phyloP scores from a whole-genome alignment of 805 yeast genomes.

The Teunomyces kruisii region DNA sequence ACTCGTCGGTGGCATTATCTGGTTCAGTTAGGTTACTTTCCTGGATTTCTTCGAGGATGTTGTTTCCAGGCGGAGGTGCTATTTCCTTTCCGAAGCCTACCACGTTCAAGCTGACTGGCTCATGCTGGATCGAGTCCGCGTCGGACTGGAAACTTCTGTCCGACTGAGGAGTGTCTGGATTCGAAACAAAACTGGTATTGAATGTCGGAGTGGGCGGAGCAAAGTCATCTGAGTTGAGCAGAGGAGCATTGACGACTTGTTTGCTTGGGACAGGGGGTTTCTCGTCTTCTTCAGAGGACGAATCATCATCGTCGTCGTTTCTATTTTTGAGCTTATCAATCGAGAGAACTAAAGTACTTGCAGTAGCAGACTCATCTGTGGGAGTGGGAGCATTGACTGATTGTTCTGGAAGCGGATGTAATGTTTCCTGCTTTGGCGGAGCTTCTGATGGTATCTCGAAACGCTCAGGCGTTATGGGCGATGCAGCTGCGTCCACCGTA shows the following conservation, averaged over 20 bases:
- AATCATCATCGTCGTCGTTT: conserved; percentile 14
- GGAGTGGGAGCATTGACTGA: neutral
- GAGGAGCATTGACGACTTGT: neutral
- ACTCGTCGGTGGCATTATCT: conserved; percentile 1
- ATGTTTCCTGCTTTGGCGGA: neutral
- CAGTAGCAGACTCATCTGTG: neutral
- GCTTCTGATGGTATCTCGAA: conserved; percentile 7
- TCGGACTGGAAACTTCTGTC: conserved; percentile 40
- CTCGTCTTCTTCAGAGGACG: conserved; percentile 2
- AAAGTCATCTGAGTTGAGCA: neutral
- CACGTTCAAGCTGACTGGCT: conserved; percentile 31
- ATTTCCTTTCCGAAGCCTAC: conserved; percentile 3
- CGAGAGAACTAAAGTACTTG: conserved; percentile 30
- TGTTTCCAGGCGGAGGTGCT: neutral
- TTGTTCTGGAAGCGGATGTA: neutral
- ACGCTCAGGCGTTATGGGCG: conserved; percentile 5
- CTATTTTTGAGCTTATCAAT: conserved; percentile 26
- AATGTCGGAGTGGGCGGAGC: conserved; percentile 33
- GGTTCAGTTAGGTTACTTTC: neutral
- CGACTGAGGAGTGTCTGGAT: conserved; percentile 35
- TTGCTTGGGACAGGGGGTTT: neutral
- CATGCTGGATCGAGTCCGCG: conserved; percentile 40
- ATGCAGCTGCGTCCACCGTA: neutral
- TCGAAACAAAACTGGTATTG: conserved; percentile 6
- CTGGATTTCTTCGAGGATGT: neutral